phyloP scores from a whole-genome alignment of 2,329 filamentous ascomycete genomes.

The Hyphodiscus sp. region DNA sequence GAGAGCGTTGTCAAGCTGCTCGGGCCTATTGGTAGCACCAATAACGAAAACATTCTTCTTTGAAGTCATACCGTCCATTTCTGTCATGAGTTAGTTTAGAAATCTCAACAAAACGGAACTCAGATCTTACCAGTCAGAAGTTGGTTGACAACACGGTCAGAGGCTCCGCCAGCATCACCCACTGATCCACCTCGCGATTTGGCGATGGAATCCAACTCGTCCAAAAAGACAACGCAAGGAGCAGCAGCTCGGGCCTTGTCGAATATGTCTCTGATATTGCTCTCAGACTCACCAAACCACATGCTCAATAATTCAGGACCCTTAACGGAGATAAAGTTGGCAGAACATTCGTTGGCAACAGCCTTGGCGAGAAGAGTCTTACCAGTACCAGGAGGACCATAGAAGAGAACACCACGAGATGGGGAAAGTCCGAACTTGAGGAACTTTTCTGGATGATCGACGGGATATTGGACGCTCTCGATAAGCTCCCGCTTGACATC shows the following conservation, averaged over 20 bases:
- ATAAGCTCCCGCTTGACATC: conserved; percentile 99
- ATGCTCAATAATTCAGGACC: conserved; percentile 96
- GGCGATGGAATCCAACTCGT: conserved; percentile 97
- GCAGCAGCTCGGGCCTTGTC: conserved; percentile 98
- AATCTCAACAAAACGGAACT: neutral
- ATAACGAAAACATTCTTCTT: conserved; percentile 99
- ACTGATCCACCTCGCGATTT: conserved; percentile 97
- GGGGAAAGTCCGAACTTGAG: conserved; percentile 99
- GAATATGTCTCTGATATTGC: conserved; percentile 99
- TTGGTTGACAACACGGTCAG: conserved; percentile 99
- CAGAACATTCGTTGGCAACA: conserved; percentile 96
- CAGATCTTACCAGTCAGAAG: conserved; percentile 75
- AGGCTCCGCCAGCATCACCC: conserved; percentile 95
- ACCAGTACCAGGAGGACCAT: conserved; percentile 98
- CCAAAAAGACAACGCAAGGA: conserved; percentile 97
- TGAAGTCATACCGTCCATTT: conserved; percentile 99
- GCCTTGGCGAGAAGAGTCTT: conserved; percentile 99
- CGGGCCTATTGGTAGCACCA: conserved; percentile 95
- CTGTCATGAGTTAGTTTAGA: conserved; percentile 44
- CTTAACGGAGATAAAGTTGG: conserved; percentile 99
- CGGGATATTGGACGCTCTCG: conserved; percentile 97
- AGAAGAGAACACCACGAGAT: conserved; percentile 97
- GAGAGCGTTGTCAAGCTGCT: conserved; percentile 95
- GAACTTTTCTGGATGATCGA: conserved; percentile 99
- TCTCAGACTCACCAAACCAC: conserved; percentile 99